Evolutionary conservation across 129 eudicot genomes (phyloP).

Genomic region (Lonicera japonica): DNA sequence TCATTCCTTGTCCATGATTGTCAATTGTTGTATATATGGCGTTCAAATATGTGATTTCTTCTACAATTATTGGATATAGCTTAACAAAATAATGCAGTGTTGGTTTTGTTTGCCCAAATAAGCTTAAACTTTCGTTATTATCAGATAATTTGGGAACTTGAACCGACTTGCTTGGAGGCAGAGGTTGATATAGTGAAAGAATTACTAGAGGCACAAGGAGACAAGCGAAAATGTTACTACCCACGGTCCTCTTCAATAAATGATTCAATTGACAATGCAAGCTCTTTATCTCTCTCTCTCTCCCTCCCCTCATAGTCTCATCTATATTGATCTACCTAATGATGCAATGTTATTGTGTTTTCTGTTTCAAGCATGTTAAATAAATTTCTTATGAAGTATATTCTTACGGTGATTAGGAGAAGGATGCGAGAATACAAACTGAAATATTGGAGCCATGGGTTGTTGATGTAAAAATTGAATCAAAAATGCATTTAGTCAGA

Average conservation of each 20-base stretch:
- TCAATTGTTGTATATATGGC: background rate
- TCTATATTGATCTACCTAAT: too few species aligned
- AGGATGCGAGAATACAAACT: slow-evolving; percentile 7
- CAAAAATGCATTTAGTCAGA: slow-evolving; percentile 5
- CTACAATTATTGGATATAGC: background rate
- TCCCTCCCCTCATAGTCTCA: too few species aligned
- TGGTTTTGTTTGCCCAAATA: background rate
- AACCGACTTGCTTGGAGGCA: slow-evolving; percentile 41
- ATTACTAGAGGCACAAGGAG: slow-evolving; percentile 12
- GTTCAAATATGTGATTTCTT: background rate
- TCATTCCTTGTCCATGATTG: background rate
- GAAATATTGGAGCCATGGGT: slow-evolving; percentile 24
- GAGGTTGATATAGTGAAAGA: slow-evolving; percentile 36
- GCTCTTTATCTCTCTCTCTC: background rate
- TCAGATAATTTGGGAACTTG: slow-evolving; percentile 50
- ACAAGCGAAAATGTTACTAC: background rate
- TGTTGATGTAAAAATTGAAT: slow-evolving; percentile 14
- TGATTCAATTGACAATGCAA: background rate
- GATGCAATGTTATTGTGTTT: too few species aligned
- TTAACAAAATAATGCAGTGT: background rate
- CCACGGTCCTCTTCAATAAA: background rate
- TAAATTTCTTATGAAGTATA: too few species aligned
- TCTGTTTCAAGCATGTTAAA: too few species aligned
- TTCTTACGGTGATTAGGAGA: slow-evolving; percentile 14
- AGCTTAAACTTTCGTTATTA: background rate